Evolutionary conservation across 1,284 basidiomycete species (phyloP).

Genomic region (Pyrrhoderma noxium): DNA sequence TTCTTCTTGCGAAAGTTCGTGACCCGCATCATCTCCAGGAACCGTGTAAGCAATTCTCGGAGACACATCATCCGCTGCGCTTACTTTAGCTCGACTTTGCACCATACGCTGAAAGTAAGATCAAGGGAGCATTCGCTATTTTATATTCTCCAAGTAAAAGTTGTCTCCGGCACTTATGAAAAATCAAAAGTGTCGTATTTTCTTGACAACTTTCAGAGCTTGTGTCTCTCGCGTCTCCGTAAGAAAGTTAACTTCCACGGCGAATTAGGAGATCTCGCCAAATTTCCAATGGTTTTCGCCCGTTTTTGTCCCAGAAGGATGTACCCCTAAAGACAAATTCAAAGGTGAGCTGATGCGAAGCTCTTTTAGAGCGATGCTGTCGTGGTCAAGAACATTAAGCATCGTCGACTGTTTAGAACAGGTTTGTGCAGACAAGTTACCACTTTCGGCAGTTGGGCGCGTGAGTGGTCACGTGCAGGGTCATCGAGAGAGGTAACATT

Average conservation of each 20-base stretch:
- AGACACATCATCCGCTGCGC: background rate
- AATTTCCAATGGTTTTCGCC: slow-evolving; percentile 16
- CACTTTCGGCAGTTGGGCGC: slow-evolving; percentile 7
- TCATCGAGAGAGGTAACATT: background rate
- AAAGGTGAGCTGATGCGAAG: background rate
- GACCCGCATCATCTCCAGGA: too few relatives aligned
- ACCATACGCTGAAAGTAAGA: background rate
- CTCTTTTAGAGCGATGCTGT: background rate
- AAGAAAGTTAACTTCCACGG: background rate
- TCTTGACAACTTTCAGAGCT: background rate
- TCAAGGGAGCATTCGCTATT: background rate
- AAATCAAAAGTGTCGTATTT: background rate
- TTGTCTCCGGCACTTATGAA: background rate
- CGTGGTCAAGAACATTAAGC: slow-evolving; percentile 13
- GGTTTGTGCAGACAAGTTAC: slow-evolving; percentile 7
- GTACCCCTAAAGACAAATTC: background rate
- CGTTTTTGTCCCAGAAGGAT: slow-evolving; percentile 11
- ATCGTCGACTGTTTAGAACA: slow-evolving; percentile 12
- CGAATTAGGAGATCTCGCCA: slow-evolving; percentile 8
- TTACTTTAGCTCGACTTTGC: background rate
- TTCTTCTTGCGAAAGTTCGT: slow-evolving; percentile 18
- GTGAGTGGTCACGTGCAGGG: background rate
- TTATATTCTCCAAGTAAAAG: background rate
- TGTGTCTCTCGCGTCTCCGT: background rate
- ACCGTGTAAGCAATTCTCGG: background rate